Evolutionary conservation across 2,329 filamentous ascomycete species (phyloP).

Genomic region (Talaromyces sp.): DNA sequence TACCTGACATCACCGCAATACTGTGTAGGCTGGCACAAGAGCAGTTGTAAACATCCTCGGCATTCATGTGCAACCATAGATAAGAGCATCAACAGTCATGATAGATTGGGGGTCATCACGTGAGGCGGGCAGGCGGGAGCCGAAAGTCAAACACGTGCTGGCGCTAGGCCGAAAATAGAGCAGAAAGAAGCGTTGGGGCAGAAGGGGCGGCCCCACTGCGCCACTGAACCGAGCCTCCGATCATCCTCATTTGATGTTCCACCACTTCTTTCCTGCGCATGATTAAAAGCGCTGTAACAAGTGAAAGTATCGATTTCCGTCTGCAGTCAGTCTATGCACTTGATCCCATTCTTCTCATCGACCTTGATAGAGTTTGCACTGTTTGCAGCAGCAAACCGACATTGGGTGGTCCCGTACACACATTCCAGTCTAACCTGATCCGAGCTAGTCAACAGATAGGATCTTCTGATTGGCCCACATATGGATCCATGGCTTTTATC

Average conservation of each 20-base stretch:
- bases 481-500: not conserved
- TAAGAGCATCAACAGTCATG: too few relatives aligned
- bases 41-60: not conserved
- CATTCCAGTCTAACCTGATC: not conserved
- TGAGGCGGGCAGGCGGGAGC: not conserved
- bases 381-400: not conserved
- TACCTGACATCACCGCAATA: not conserved
- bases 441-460: not conserved
- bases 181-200: conserved; percentile 11
- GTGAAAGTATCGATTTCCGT: too few relatives aligned
- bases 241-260: not conserved
- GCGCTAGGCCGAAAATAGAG: not conserved
- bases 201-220: conserved; percentile 4
- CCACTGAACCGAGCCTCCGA: conserved; percentile 7
- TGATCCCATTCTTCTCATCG: too few relatives aligned
- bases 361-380: not conserved
- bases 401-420: not conserved
- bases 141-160: not conserved
- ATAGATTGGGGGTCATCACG: not conserved
- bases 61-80: not conserved
- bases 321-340: too few relatives aligned
- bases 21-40: not conserved
- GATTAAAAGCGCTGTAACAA: not conserved
- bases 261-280: not conserved
- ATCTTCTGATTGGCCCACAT: not conserved